Evolutionary conservation across 1,139 yeast species (phyloP).

Genomic region (Saccharomycopsis hybrid): DNA sequence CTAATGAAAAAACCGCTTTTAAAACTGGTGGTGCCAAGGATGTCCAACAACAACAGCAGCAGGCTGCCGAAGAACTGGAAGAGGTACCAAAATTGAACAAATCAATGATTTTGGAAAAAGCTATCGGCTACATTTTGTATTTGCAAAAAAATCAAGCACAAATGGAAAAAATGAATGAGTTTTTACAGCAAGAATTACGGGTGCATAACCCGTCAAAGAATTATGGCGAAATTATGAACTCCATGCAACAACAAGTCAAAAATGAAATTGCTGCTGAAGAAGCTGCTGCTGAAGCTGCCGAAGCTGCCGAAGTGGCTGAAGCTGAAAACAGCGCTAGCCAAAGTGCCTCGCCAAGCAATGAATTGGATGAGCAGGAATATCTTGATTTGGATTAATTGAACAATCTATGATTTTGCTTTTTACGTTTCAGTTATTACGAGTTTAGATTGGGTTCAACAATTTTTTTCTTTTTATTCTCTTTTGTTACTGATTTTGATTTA

Average conservation of each 20-base stretch:
- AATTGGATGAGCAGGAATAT: neutral
- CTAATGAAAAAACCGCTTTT: constrained; percentile 52
- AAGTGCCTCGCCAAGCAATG: too few species aligned
- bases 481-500: too few species aligned
- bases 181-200: neutral
- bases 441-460: too few species aligned
- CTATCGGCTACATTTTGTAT: constrained; percentile 51
- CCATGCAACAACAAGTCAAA: too few species aligned
- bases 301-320: too few species aligned
- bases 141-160: constrained; percentile 30
- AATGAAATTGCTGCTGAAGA: too few species aligned
- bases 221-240: neutral
- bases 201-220: neutral
- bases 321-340: too few species aligned
- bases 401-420: too few species aligned
- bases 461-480: too few species aligned
- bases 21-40: constrained; percentile 30
- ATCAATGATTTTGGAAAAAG: constrained; percentile 59
- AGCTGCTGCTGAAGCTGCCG: too few species aligned
- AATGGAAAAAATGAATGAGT: neutral
- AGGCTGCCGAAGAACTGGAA: constrained; percentile 24
- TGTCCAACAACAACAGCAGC: too few species aligned
- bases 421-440: too few species aligned
- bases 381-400: constrained; percentile 7
- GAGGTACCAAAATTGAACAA: constrained; percentile 44